These are phyloP conservation scores for Nemania serpens DNA, from an alignment of 2,329 filamentous ascomycete species.

Conservation along the genomic window DNA sequence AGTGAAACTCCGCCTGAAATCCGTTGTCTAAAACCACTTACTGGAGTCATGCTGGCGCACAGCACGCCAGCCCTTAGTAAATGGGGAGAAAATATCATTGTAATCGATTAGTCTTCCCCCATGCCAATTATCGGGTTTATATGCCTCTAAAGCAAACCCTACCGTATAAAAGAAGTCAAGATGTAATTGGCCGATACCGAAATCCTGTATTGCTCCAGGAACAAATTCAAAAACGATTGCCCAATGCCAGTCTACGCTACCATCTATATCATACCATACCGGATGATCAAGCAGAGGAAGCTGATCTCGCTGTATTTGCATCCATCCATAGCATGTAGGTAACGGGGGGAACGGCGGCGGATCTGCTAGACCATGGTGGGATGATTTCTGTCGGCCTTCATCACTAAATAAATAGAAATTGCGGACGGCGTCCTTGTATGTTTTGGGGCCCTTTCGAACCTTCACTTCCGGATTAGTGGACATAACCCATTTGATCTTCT, in stretches of 20 bases:
- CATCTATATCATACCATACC: not conserved
- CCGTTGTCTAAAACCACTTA: too few species aligned
- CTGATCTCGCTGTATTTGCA: conserved; percentile 5
- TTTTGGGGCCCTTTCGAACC: conserved; percentile 2
- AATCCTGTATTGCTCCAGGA: conserved; percentile 1
- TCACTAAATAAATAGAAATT: conserved; percentile 11
- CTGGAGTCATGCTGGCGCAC: not conserved
- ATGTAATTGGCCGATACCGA: conserved; percentile 4
- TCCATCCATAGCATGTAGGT: conserved; percentile 6
- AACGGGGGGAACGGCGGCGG: conserved; percentile 4
- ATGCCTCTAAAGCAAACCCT: conserved; percentile 9
- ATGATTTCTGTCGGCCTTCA: conserved; percentile 1
- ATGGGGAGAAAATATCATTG: conserved; percentile 10
- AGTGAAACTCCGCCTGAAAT: too few species aligned
- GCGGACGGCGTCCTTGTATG: not conserved
- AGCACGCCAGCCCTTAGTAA: conserved; percentile 6
- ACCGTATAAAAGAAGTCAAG: conserved; percentile 13
- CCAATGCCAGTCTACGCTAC: conserved; percentile 8
- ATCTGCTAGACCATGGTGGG: conserved; percentile 5
- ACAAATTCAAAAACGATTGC: conserved; percentile 6
- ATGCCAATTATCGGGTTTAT: conserved; percentile 15
- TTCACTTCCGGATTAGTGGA: conserved; percentile 6
- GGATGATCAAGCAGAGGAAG: conserved; percentile 5
- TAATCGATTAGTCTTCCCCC: conserved; percentile 8
- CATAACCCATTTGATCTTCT: conserved; percentile 14